Evolutionary conservation across 129 eudicot genomes (phyloP).

Genomic region (Saussurea involucrata): DNA sequence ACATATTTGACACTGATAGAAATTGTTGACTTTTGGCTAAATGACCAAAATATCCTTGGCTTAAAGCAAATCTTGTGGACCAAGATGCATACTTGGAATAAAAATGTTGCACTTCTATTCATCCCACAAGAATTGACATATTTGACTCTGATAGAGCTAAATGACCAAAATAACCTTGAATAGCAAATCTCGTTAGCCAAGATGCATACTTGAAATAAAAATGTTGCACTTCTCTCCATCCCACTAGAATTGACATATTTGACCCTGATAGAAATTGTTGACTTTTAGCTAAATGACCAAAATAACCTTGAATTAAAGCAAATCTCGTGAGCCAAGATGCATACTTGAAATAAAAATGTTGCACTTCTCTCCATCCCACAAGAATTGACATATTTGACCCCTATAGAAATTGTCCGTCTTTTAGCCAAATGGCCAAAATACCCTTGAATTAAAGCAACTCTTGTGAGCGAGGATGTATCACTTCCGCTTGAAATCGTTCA

Average conservation of each 20-base stretch:
- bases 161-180: slow-evolving; percentile 4
- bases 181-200: too few species aligned
- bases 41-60: background rate
- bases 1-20: background rate
- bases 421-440: slow-evolving; percentile 19
- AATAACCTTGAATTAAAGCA: background rate
- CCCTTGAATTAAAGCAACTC: background rate
- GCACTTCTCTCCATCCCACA: background rate
- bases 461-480: background rate
- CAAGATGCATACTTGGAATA: background rate
- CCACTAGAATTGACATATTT: too few species aligned
- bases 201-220: too few species aligned
- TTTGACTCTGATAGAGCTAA: slow-evolving; percentile 6
- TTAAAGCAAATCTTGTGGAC: background rate
- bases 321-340: too few species aligned
- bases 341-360: too few species aligned
- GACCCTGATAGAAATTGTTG: background rate
- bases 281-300: slow-evolving; percentile 8
- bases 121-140: too few species aligned
- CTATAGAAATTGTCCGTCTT: background rate
- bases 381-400: background rate
- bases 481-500: background rate
- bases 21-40: background rate
- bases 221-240: too few species aligned
- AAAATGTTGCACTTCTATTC: background rate